These are phyloP conservation scores for Klebsormidium nitens DNA, from an alignment of 139 green algal genomes.

Conservation along the genomic window DNA sequence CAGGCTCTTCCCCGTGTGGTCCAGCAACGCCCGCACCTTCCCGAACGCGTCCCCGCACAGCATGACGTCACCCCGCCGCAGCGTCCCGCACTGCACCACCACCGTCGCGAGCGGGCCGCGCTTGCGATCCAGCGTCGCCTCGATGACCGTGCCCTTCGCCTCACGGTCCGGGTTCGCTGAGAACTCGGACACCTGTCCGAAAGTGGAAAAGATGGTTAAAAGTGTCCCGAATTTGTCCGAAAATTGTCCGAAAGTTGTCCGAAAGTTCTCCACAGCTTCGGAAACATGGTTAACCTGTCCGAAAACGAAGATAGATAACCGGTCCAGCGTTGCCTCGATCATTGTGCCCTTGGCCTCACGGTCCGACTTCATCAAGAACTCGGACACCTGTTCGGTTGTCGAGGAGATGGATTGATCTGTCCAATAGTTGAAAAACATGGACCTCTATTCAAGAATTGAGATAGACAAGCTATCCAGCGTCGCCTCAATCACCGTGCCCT, in stretches of 20 bases:
- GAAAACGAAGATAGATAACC: too few species aligned
- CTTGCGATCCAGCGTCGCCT: conserved; percentile 80
- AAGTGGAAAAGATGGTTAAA: too few species aligned
- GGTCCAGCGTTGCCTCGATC: conserved; percentile 85
- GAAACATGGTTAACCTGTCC: too few species aligned
- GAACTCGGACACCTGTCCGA: too few species aligned
- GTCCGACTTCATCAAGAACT: too few species aligned
- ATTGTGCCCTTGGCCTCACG: conserved; percentile 78
- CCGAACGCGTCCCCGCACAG: conserved; percentile 64
- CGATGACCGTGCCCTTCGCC: conserved; percentile 86
- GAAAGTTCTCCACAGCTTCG: too few species aligned
- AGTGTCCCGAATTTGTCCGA: too few species aligned
- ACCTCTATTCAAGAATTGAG: too few species aligned
- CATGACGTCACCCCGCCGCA: conserved; percentile 78
- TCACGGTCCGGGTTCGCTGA: conserved; percentile 26
- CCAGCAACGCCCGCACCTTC: conserved; percentile 71
- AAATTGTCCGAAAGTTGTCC: too few species aligned
- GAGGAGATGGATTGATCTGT: too few species aligned
- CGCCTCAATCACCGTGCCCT: conserved; percentile 91
- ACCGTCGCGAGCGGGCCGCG: conserved; percentile 76
- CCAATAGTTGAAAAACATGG: too few species aligned
- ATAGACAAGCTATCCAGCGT: conserved; percentile 77
- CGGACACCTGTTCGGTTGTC: too few species aligned
- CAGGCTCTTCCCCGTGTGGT: conserved; percentile 51
- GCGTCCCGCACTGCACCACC: conserved; percentile 82